phyloP scores from a whole-genome alignment of 2,329 filamentous ascomycete species.

The Scopulariopsis brevicaulis region DNA sequence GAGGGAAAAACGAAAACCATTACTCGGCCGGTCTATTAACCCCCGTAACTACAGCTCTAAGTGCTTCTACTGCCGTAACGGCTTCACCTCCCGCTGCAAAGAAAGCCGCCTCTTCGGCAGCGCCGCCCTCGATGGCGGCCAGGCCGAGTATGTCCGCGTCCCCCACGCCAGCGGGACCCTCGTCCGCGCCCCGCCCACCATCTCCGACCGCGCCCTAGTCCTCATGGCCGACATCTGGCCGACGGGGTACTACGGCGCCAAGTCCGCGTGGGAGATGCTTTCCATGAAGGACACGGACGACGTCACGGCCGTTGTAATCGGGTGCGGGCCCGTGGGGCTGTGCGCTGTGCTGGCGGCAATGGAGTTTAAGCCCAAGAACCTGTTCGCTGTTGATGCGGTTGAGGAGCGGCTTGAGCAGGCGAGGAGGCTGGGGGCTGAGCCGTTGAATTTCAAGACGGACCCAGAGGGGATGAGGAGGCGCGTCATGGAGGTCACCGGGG shows the following conservation, averaged over 20 bases:
- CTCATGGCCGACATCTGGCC: constrained; percentile 9
- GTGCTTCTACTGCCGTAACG: constrained; percentile 5
- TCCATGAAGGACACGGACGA: not conserved
- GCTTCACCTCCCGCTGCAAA: constrained; percentile 3
- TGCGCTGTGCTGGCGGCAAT: constrained; percentile 61
- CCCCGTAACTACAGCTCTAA: constrained; percentile 7
- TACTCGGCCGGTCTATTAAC: not conserved
- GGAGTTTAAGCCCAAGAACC: constrained; percentile 58
- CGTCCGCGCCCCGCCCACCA: not conserved
- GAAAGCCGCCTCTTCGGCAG: constrained; percentile 3
- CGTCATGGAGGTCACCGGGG: constrained; percentile 61
- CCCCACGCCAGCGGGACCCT: constrained; percentile 45
- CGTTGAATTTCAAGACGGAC: constrained; percentile 63
- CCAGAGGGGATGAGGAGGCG: constrained; percentile 51
- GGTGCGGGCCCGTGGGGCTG: constrained; percentile 5
- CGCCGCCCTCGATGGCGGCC: constrained; percentile 44
- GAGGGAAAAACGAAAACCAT: too few species aligned
- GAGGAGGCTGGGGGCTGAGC: constrained; percentile 59
- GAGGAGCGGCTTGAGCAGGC: constrained; percentile 61
- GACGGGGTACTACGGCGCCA: constrained; percentile 7
- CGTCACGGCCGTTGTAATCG: constrained; percentile 2
- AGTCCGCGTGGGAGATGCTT: constrained; percentile 2
- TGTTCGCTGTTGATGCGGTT: constrained; percentile 66
- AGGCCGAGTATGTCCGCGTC: constrained; percentile 78
- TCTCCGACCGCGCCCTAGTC: constrained; percentile 5